Base-by-base conservation (phyloP, 495 filamentous ascomycete genomes). In the Podospora bellae-mahoneyi region DNA sequence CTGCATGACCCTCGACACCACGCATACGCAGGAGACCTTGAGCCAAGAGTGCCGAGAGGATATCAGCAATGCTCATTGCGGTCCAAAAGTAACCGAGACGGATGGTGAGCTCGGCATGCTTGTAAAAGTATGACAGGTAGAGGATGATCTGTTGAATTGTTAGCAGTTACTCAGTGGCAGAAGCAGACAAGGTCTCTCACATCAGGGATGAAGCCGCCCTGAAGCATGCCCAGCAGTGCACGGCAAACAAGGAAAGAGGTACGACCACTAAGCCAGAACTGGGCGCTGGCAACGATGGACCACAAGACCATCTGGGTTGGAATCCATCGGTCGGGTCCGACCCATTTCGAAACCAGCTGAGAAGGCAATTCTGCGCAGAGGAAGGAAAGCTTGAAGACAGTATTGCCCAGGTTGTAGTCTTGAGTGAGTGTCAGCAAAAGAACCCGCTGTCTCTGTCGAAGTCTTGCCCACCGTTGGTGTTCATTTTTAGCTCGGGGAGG, bases 281-380 rank as follows among this genome's bases (percentile, higher is more conserved):
- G 91, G 56, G 81, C 84, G 26, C 81, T 78, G 0, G 91, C 90
- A 39, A 94, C 86, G 9, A 93, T 69, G 72, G 88, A 91, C 90
- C 92, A 96, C 4, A 84, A 81, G 0, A 92, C 79, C 85, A 94
- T 94, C 71, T 94, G 91, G 30, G 89, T 78, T 0, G 92, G 92
- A 64, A 97, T 94, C 91, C 92, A 96, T 34, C 86, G 84, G 75
- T 96, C 92, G 0, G 92, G 91, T 0, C 93, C 93, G 32, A 95
- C 67, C 78, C 85, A 89, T 72, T 95, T 94, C 19, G 85, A 87
- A 9, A 94, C 76, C 2, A 94, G 78, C 73, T 94, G 91, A 0
- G 90, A 92, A 3, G 91, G 91, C 15, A 94, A 80, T 74, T 94
- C 91, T 0, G 90, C 87, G 19, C 83, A 83, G 5, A 94, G 79